A percentile compares a stretch with the other conserved stretches of the same genome.
phyloP scores from a whole-genome alignment of 352 stramenopile genomes.

The Blastocystis sp. region DNA sequence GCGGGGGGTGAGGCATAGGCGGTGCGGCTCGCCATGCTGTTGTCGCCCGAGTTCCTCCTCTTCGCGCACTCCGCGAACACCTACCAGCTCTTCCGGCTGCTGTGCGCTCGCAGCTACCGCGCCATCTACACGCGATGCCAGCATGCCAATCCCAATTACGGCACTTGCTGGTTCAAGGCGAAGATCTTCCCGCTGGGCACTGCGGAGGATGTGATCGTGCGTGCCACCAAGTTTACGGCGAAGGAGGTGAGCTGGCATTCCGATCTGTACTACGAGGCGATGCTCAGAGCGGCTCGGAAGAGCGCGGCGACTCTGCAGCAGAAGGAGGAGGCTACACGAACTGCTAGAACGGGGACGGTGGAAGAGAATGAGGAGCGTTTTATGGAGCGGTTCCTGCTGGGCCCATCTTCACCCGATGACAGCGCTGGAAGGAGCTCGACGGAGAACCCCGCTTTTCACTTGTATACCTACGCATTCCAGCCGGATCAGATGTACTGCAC shows the following conservation, averaged over 20 bases:
- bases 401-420: too few relatives aligned
- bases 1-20: neutral
- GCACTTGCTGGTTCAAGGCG: conserved; percentile 30
- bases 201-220: neutral
- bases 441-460: neutral
- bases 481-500: neutral
- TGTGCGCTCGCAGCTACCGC: neutral
- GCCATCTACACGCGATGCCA: neutral
- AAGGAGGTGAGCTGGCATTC: neutral
- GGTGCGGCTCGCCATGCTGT: neutral
- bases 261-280: conserved; percentile 13
- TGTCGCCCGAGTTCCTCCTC: neutral
- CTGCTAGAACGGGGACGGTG: too few relatives aligned
- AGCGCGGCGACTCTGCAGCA: too few relatives aligned
- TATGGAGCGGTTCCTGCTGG: too few relatives aligned
- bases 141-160: conserved; percentile 51
- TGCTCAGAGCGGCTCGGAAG: neutral
- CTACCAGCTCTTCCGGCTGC: neutral
- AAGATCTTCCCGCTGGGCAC: neutral
- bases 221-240: neutral
- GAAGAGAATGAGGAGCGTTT: too few relatives aligned
- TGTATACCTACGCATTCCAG: neutral
- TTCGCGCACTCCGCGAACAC: conserved; percentile 1
- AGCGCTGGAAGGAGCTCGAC: neutral
- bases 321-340: too few relatives aligned